Evolutionary conservation across 176 grass and related monocot species (phyloP), one percentile per base, ranked within the genome.

Genomic region (Pontederia paniculata): DNA sequence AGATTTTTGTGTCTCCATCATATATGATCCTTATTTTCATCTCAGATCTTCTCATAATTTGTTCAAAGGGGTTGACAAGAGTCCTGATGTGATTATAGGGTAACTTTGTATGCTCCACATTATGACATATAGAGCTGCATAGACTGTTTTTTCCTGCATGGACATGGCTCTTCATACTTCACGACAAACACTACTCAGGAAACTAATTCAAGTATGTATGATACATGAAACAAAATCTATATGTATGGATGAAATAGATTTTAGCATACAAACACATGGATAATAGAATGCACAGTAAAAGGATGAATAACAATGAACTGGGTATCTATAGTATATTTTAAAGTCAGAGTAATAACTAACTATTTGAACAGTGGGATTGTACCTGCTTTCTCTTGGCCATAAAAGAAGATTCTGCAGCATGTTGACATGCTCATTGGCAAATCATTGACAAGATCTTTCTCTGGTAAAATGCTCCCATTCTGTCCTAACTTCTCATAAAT

Each of bases 401-500:
- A 87, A 51, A 89, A 52, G 68, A 97, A 74, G 74, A 87, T 71
- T 63, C 61, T 78, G 72, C 86, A 90, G 68, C 67, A 87, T 68
- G 68, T 79, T 47, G 83, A 74, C 73, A 81, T 45, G 73, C 64
- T 73, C 15, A 79, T 46, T 67, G 77, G 91, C 42, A 97, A 82
- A 74, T 87, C 73, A 18, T 57, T 12, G 1, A 84, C 73, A 66
- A 81, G 58, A 70, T 90, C 91, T 72, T 72, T 77, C 67, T 81
- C 82, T 13, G 56, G 49, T 71, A 78, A 56, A 45, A 67, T 56
- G 71, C 44, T 74, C n/a, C 65, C 83, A 62, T 97, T 97, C 72
- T 86, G 86, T 58, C 82, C 81, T 61, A 97, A 79, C 69, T 97
- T 97, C 62, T 88, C 77, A 60, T 97, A 97, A 44, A 97, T 85